Evolutionary conservation across 1,139 yeast genomes (phyloP).

Genomic region (Nakaseomyces glabratus): DNA sequence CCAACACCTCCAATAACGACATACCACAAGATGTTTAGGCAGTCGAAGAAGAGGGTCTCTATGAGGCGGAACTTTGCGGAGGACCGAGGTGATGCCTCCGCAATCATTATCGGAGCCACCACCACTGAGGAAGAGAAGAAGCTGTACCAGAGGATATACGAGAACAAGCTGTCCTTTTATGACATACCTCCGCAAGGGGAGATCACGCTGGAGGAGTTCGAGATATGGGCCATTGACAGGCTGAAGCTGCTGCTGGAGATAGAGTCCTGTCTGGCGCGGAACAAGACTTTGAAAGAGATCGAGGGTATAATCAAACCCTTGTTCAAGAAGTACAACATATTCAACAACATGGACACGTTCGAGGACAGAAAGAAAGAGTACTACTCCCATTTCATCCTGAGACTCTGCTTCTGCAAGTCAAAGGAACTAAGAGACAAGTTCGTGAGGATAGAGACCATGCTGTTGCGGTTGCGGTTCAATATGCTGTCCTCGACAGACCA

Average conservation of each 20-base stretch:
- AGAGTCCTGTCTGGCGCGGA: constrained; percentile 63
- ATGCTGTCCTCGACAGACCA: constrained; percentile 63
- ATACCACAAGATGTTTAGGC: constrained; percentile 66
- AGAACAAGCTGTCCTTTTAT: constrained; percentile 42
- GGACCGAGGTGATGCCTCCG: constrained; percentile 9
- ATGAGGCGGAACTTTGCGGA: constrained; percentile 62
- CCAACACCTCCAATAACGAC: too few relatives aligned
- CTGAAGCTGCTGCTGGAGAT: constrained; percentile 75
- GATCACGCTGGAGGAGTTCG: constrained; percentile 85
- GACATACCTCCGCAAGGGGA: constrained; percentile 70
- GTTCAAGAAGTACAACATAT: constrained; percentile 56
- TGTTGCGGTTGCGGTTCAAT: constrained; percentile 67
- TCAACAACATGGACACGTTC: constrained; percentile 28
- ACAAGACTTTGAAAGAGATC: constrained; percentile 54
- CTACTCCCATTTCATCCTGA: constrained; percentile 78
- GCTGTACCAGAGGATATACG: constrained; percentile 27
- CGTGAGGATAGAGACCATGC: constrained; percentile 59
- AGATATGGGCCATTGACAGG: constrained; percentile 91
- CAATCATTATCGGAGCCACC: constrained; percentile 13
- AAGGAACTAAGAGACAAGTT: constrained; percentile 78
- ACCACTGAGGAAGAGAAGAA: constrained; percentile 24
- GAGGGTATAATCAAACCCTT: constrained; percentile 59
- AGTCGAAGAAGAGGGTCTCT: constrained; percentile 63
- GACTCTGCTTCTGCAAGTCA: constrained; percentile 85
- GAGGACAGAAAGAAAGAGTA: constrained; percentile 68